Conservation (phyloP, 2,329 filamentous ascomycete species). For the Cladobotryum mycophilum region DNA sequence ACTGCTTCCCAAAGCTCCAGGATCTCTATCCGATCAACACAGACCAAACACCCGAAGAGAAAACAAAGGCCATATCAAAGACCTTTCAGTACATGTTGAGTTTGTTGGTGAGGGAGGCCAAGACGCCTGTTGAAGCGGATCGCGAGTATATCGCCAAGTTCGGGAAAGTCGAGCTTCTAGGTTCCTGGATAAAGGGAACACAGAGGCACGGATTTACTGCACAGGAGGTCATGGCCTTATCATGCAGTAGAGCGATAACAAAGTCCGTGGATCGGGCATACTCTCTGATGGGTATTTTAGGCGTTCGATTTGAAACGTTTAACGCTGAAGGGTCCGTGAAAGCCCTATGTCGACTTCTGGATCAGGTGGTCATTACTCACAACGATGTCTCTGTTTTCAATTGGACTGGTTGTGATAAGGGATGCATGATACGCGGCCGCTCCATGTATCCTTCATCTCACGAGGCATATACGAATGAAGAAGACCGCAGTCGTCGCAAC, state of each 20-base stretch:
- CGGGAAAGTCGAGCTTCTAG: neutral
- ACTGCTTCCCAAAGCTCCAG: too few relatives aligned
- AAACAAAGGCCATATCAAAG: too few relatives aligned
- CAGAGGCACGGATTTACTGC: neutral
- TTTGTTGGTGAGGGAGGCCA: neutral
- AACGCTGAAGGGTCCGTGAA: constrained; percentile 5
- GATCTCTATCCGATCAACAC: too few relatives aligned
- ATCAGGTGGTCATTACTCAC: constrained; percentile 3
- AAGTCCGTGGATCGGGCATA: constrained; percentile 1
- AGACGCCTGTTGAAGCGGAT: neutral
- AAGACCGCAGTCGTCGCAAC: neutral
- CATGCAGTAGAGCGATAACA: neutral
- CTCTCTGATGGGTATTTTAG: constrained; percentile 7
- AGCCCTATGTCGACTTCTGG: constrained; percentile 6
- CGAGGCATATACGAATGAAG: neutral
- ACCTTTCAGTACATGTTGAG: neutral
- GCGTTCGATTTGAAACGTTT: constrained; percentile 7
- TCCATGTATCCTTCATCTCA: constrained; percentile 9
- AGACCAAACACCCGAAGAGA: too few relatives aligned
- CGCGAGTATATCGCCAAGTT: neutral
- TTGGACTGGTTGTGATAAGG: constrained; percentile 8
- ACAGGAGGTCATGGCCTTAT: neutral
- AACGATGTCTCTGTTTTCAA: constrained; percentile 9
- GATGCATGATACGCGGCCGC: constrained; percentile 5
- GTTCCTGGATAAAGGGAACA: neutral